A percentile compares a stretch with the other conserved stretches of the same genome.
Evolutionary conservation across 768 basidiomycete genomes (phyloP).

Genomic region (Pleurotus sapidus): DNA sequence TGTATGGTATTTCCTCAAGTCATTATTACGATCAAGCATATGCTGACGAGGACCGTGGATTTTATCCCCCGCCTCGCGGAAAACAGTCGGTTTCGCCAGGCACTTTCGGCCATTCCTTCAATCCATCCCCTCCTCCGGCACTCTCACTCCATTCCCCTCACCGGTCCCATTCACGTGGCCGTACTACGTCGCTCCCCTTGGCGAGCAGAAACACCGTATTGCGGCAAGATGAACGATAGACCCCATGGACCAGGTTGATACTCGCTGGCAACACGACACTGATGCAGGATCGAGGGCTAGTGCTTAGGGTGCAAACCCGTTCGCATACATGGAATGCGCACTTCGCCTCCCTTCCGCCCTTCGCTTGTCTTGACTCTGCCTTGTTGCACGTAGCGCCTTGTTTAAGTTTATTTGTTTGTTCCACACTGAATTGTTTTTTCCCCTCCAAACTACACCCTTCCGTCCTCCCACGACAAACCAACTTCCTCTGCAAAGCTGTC

Average conservation of each 20-base stretch:
- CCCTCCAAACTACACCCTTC: too few species aligned
- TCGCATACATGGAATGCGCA: constrained; percentile 50
- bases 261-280: constrained; percentile 50
- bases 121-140: background rate
- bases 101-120: constrained; percentile 10
- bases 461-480: too few species aligned
- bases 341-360: constrained; percentile 50
- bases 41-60: constrained; percentile 31
- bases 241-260: constrained; percentile 47
- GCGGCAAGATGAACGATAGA: constrained; percentile 47
- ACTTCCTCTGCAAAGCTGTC: too few species aligned
- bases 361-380: constrained; percentile 43
- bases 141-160: background rate
- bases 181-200: background rate
- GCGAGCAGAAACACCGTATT: constrained; percentile 14
- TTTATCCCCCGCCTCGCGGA: constrained; percentile 13
- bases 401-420: too few species aligned
- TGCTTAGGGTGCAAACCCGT: constrained; percentile 53
- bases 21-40: too few species aligned
- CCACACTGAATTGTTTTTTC: too few species aligned
- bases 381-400: too few species aligned
- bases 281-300: constrained; percentile 65
- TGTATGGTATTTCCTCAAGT: constrained; percentile 69
- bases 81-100: constrained; percentile 16
- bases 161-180: constrained; percentile 3